Evolutionary conservation across 352 stramenopile genomes (phyloP).

Genomic region (Phytophthora citrophthora): DNA sequence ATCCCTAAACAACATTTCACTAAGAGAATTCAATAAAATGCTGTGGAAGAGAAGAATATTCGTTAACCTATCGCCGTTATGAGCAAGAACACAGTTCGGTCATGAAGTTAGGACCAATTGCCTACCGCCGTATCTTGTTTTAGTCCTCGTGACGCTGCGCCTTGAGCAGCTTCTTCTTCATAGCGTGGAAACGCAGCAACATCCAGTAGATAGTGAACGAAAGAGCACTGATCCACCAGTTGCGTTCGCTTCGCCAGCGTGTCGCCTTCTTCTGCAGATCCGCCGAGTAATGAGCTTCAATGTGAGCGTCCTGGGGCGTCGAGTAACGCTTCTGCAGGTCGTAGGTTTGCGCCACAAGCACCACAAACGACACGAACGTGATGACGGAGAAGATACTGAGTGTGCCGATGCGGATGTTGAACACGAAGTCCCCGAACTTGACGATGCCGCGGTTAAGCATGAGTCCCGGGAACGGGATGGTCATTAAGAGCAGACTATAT

Average conservation of each 20-base stretch:
- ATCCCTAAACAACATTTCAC: too few relatives aligned
- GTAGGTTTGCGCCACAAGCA: constrained; percentile 71
- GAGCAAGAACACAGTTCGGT: not conserved
- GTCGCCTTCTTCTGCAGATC: constrained; percentile 84
- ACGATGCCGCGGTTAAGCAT: constrained; percentile 72
- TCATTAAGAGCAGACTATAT: constrained; percentile 72
- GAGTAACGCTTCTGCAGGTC: constrained; percentile 84
- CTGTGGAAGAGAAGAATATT: not conserved
- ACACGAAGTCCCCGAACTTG: constrained; percentile 75
- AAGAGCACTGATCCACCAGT: constrained; percentile 88
- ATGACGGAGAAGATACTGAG: constrained; percentile 80
- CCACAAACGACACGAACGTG: constrained; percentile 75
- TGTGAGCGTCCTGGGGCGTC: constrained; percentile 27
- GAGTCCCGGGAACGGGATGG: constrained; percentile 73
- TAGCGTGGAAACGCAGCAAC: constrained; percentile 78
- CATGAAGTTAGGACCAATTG: too few relatives aligned
- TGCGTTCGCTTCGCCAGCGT: constrained; percentile 77
- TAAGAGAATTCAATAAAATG: not conserved
- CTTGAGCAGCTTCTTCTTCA: constrained; percentile 81
- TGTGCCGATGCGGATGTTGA: constrained; percentile 77
- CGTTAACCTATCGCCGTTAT: not conserved
- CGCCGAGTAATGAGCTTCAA: constrained; percentile 68
- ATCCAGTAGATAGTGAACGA: constrained; percentile 91
- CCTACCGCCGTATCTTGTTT: not conserved
- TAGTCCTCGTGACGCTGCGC: constrained; percentile 72